These are phyloP conservation scores for Zygosaccharomyces gambellarensis DNA, from an alignment of 805 yeast species.

Conservation along the genomic window DNA sequence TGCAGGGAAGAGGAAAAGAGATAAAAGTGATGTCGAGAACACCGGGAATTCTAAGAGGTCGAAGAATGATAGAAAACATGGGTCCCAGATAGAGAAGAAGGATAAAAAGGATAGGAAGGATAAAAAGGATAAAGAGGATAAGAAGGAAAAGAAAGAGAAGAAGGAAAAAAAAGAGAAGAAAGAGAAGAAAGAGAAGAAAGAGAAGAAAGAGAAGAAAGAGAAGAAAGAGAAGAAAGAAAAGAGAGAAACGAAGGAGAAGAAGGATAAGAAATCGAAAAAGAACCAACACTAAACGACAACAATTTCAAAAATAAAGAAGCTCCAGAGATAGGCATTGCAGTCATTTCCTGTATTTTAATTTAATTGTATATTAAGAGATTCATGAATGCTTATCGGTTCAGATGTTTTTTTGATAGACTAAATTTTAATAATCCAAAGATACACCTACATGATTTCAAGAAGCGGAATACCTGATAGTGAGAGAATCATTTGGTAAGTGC, in stretches of 20 bases:
- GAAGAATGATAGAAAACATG: constrained; percentile 9
- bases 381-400: background rate
- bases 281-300: too few species aligned
- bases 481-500: background rate
- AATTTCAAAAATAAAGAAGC: too few species aligned
- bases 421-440: background rate
- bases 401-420: background rate
- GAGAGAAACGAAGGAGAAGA: constrained; percentile 20
- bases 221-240: too few species aligned
- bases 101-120: constrained; percentile 11
- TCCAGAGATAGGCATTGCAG: too few species aligned
- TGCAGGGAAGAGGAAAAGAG: constrained; percentile 11
- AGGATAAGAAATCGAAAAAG: constrained; percentile 19
- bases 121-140: constrained; percentile 19
- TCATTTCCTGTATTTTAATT: background rate
- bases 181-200: constrained; percentile 23
- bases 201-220: constrained; percentile 20
- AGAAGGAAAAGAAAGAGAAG: constrained; percentile 23
- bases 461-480: background rate
- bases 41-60: constrained; percentile 12
- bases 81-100: constrained; percentile 10
- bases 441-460: background rate
- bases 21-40: constrained; percentile 17
- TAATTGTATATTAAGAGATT: background rate
- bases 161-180: constrained; percentile 23